phyloP scores from a whole-genome alignment of 2,329 filamentous ascomycete genomes.

The Exophiala spinifera region DNA sequence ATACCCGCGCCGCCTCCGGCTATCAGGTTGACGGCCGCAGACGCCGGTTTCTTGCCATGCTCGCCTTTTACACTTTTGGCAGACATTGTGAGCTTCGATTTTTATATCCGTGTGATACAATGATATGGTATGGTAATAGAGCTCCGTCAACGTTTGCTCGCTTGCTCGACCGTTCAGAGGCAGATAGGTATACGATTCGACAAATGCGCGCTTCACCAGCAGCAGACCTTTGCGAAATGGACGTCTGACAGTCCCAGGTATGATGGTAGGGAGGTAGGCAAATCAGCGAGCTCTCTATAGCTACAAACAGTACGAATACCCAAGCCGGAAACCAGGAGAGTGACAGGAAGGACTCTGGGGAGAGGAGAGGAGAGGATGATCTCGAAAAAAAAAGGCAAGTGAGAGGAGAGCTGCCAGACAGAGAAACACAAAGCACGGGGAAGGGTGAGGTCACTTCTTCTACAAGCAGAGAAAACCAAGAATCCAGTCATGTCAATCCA shows the following conservation, averaged over 20 bases:
- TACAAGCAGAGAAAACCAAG: background rate
- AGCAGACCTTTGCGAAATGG: too few relatives aligned
- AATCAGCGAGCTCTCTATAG: too few relatives aligned
- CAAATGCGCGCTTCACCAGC: background rate
- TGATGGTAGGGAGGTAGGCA: too few relatives aligned
- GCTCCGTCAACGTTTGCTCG: too few relatives aligned
- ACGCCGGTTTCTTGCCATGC: constrained; percentile 71
- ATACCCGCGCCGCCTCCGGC: constrained; percentile 96
- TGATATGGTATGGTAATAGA: too few relatives aligned
- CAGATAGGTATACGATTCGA: too few relatives aligned
- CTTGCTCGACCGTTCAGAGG: too few relatives aligned
- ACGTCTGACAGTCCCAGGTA: too few relatives aligned
- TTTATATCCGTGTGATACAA: background rate
- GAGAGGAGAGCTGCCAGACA: background rate
- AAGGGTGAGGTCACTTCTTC: constrained; percentile 18
- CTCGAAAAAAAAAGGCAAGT: background rate
- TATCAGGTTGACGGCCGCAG: constrained; percentile 89
- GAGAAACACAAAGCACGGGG: background rate
- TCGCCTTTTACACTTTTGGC: constrained; percentile 56
- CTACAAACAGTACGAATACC: background rate
- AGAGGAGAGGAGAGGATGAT: background rate
- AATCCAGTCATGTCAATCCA: constrained; percentile 13
- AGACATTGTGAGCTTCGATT: constrained; percentile 48
- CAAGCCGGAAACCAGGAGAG: constrained; percentile 16
- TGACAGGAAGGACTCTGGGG: background rate